Evolutionary conservation across 2,329 filamentous ascomycete genomes (phyloP).

Genomic region (Penicillium corylophilum): DNA sequence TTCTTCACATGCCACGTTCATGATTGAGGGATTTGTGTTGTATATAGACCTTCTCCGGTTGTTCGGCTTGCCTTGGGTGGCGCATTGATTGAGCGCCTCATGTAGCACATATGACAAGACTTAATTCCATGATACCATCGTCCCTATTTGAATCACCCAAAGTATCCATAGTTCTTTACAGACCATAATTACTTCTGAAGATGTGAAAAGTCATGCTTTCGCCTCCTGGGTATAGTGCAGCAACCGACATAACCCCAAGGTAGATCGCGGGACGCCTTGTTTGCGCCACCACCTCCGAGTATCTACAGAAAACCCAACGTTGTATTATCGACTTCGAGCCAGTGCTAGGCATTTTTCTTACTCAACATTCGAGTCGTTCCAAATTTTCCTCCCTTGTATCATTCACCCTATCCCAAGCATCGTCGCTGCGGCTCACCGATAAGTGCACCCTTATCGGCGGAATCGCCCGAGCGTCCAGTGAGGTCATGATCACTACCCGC

Average conservation of each 20-base stretch:
- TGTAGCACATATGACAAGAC: slow-evolving; percentile 32
- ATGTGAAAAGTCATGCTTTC: too few species aligned
- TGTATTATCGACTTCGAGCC: too few species aligned
- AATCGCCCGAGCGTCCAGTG: slow-evolving; percentile 21
- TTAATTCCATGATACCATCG: slow-evolving; percentile 30
- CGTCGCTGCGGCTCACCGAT: slow-evolving; percentile 13
- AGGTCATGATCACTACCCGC: slow-evolving; percentile 20
- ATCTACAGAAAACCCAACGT: too few species aligned
- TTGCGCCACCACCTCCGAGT: too few species aligned
- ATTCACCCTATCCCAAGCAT: neutral
- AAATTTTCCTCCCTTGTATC: neutral
- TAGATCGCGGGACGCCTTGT: too few species aligned
- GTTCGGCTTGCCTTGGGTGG: slow-evolving; percentile 24
- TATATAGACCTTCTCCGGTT: slow-evolving; percentile 36
- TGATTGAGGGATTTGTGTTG: slow-evolving; percentile 29
- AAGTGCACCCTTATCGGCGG: slow-evolving; percentile 27
- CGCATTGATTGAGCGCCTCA: slow-evolving; percentile 26
- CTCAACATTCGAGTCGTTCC: neutral
- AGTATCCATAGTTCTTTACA: too few species aligned
- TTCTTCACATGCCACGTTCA: slow-evolving; percentile 19
- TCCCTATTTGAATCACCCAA: slow-evolving; percentile 3
- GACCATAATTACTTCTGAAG: neutral
- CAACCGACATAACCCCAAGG: too few species aligned
- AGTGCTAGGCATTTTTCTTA: too few species aligned
- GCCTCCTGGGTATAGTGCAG: too few species aligned